phyloP scores from a whole-genome alignment of 2,329 filamentous ascomycete species.

The Pseudogymnoascus sp. region DNA sequence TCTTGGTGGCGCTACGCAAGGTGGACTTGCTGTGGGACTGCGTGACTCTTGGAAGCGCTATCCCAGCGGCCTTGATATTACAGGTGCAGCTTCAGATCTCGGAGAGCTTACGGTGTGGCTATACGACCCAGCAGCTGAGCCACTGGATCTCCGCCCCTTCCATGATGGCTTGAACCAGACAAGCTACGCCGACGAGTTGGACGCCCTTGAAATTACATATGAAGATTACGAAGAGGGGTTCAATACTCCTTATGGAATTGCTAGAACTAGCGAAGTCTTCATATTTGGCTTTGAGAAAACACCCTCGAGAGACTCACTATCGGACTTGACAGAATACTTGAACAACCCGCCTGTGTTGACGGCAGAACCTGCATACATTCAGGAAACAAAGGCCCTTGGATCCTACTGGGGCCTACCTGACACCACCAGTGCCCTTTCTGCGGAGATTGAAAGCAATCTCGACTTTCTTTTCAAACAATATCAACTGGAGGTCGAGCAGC shows the following conservation, averaged over 20 bases:
- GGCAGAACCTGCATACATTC: slow-evolving; percentile 41
- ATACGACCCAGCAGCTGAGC: slow-evolving; percentile 48
- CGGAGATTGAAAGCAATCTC: slow-evolving; percentile 44
- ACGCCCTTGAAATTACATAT: slow-evolving; percentile 56
- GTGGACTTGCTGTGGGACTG: slow-evolving; percentile 52
- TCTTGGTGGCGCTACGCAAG: slow-evolving; percentile 47
- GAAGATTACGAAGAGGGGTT: slow-evolving; percentile 53
- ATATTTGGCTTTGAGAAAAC: slow-evolving; percentile 47
- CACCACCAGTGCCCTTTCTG: slow-evolving; percentile 24
- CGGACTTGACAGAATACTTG: slow-evolving; percentile 37
- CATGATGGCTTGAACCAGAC: slow-evolving; percentile 51
- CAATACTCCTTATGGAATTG: slow-evolving; percentile 50
- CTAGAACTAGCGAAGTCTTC: slow-evolving; percentile 49
- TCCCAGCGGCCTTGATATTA: slow-evolving; percentile 50
- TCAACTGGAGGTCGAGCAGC: slow-evolving; percentile 46
- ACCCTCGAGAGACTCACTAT: slow-evolving; percentile 41
- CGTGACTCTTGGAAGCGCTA: slow-evolving; percentile 59
- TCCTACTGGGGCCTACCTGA: slow-evolving; percentile 45
- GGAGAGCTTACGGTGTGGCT: slow-evolving; percentile 53
- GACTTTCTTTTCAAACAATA: slow-evolving; percentile 52
- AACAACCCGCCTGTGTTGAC: slow-evolving; percentile 47
- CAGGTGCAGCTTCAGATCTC: slow-evolving; percentile 40
- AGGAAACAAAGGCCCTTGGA: slow-evolving; percentile 45
- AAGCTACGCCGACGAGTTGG: slow-evolving; percentile 49
- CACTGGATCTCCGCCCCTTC: slow-evolving; percentile 49